A percentile compares a stretch with the other conserved stretches of the same genome.
These are phyloP conservation scores for Angomonas ambiguus DNA, from an alignment of 208 protist genomes.

Conservation along the genomic window DNA sequence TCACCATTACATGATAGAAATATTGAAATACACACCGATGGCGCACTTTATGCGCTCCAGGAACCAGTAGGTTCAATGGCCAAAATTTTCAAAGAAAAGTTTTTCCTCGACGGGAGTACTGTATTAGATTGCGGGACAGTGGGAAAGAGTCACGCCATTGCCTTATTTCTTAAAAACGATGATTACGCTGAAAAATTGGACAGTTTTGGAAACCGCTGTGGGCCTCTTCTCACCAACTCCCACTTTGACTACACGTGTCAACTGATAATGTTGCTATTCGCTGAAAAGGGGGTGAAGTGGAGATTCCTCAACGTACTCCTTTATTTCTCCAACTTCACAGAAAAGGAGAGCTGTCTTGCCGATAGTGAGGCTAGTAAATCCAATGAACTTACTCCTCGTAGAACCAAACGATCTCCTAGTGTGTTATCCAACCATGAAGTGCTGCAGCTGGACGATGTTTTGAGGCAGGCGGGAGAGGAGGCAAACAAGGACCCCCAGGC, in stretches of 20 bases:
- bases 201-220: slow-evolving; percentile 28
- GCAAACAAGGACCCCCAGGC: background rate
- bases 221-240: slow-evolving; percentile 18
- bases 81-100: slow-evolving; percentile 45
- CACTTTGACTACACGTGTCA: background rate
- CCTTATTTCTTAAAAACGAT: slow-evolving; percentile 37
- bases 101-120: slow-evolving; percentile 41
- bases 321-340: slow-evolving; percentile 21
- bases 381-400: slow-evolving; percentile 12
- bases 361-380: no score
- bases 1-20: slow-evolving; percentile 27
- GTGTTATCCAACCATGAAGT: slow-evolving; percentile 55
- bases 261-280: slow-evolving; percentile 31
- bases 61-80: slow-evolving; percentile 56
- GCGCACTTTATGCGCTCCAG: slow-evolving; percentile 57
- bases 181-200: slow-evolving; percentile 52
- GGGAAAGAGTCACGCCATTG: slow-evolving; percentile 21
- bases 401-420: slow-evolving; percentile 7
- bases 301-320: slow-evolving; percentile 32
- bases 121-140: slow-evolving; percentile 41
- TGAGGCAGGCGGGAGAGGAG: slow-evolving; percentile 21
- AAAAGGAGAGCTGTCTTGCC: no score
- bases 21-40: slow-evolving; percentile 50
- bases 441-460: slow-evolving; percentile 51
- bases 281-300: slow-evolving; percentile 56